These are phyloP conservation scores for Lactarius trivialis DNA, from an alignment of 768 basidiomycete species.

Conservation along the genomic window DNA sequence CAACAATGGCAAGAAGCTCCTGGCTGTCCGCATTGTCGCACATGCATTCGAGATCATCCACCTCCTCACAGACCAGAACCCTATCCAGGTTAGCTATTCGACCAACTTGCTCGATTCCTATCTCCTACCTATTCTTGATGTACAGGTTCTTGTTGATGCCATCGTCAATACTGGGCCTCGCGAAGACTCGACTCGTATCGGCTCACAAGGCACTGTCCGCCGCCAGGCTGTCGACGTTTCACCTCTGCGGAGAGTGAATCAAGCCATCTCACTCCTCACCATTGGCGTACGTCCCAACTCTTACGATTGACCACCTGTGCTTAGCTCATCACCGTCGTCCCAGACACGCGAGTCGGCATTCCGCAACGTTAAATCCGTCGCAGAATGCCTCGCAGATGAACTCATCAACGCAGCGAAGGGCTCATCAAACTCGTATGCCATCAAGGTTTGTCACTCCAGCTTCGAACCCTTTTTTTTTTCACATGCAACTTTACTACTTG, in stretches of 20 bases:
- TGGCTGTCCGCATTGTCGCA: slow-evolving; percentile 98
- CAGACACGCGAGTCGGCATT: slow-evolving; percentile 99
- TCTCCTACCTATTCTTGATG: neutral
- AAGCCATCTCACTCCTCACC: slow-evolving; percentile 91
- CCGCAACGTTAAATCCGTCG: slow-evolving; percentile 99
- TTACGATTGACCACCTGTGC: neutral
- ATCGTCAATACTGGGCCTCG: slow-evolving; percentile 99
- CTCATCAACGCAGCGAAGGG: slow-evolving; percentile 99
- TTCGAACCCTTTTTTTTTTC: neutral
- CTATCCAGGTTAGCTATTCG: slow-evolving; percentile 72
- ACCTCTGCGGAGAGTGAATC: slow-evolving; percentile 96
- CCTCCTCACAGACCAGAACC: slow-evolving; percentile 99
- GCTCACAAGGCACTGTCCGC: slow-evolving; percentile 98
- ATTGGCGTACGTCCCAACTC: slow-evolving; percentile 67
- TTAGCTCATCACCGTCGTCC: neutral
- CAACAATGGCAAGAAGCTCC: slow-evolving; percentile 99
- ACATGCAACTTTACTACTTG: slow-evolving; percentile 6
- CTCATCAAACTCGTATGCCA: slow-evolving; percentile 99
- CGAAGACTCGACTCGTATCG: slow-evolving; percentile 99
- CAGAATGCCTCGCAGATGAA: slow-evolving; percentile 98
- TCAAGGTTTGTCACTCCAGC: slow-evolving; percentile 63
- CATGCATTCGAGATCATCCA: slow-evolving; percentile 99
- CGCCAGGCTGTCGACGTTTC: slow-evolving; percentile 99
- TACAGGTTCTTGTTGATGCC: slow-evolving; percentile 89
- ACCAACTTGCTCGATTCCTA: neutral